phyloP scores from a whole-genome alignment of 352 stramenopile genomes.

The Phytophthora sp. region DNA sequence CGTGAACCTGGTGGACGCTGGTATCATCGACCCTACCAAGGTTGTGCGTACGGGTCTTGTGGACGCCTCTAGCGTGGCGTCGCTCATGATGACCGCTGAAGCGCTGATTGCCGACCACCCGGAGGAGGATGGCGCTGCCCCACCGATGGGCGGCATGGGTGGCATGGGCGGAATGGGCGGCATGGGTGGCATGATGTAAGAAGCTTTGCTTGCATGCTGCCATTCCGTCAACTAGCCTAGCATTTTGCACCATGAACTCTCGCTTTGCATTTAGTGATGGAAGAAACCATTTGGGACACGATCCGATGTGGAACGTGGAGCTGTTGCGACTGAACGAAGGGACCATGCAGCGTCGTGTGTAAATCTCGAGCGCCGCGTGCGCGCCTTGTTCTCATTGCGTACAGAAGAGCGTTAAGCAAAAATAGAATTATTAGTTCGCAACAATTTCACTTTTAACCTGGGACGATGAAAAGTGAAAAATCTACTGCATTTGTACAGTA shows the following conservation, averaged over 20 bases:
- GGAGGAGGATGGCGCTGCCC: conserved; percentile 71
- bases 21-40: conserved; percentile 99
- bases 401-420: conserved; percentile 39
- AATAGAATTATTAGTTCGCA: conserved; percentile 54
- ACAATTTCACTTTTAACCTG: no score
- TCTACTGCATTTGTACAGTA: no score
- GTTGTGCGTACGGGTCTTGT: conserved; percentile 98
- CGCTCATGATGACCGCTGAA: conserved; percentile 99
- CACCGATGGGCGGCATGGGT: conserved; percentile 84
- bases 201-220: not conserved
- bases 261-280: conserved; percentile 14
- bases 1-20: conserved; percentile 97
- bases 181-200: conserved; percentile 89
- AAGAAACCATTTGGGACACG: conserved; percentile 9
- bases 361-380: not conserved
- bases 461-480: no score
- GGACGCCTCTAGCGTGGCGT: conserved; percentile 98
- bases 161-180: conserved; percentile 85
- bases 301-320: conserved; percentile 35
- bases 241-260: conserved; percentile 25
- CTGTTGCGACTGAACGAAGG: conserved; percentile 43
- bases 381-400: conserved; percentile 28
- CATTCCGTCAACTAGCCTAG: conserved; percentile 3
- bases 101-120: conserved; percentile 98
- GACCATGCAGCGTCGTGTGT: conserved; percentile 21